Evolutionary conservation across 2,329 filamentous ascomycete genomes (phyloP).

Genomic region (Cucurbitaria berberidis): DNA sequence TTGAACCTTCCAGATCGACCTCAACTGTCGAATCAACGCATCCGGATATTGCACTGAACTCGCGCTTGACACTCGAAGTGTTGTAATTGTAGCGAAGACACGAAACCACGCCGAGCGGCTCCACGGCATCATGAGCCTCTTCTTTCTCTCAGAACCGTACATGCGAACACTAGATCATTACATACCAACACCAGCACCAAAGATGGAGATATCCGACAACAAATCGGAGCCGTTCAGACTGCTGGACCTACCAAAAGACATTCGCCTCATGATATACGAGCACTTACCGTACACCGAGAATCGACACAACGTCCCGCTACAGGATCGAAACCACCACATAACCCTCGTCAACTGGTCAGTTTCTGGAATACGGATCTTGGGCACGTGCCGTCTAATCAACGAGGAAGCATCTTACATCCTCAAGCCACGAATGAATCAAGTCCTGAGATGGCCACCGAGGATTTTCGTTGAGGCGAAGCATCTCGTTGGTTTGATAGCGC

Average conservation of each 20-base stretch:
- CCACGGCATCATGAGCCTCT: too few species aligned
- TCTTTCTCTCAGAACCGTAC: too few species aligned
- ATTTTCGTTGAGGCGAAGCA: neutral
- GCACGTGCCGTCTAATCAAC: constrained; percentile 1
- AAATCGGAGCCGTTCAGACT: constrained; percentile 5
- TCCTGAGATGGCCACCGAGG: neutral
- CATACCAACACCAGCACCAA: too few species aligned
- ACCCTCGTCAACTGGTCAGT: constrained; percentile 6
- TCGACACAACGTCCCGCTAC: neutral
- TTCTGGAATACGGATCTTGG: constrained; percentile 5
- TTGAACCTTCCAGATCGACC: too few species aligned
- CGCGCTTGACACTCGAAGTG: too few species aligned
- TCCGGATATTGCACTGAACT: too few species aligned
- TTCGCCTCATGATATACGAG: constrained; percentile 13
- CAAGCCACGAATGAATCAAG: neutral
- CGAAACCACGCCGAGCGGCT: too few species aligned
- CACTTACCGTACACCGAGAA: neutral
- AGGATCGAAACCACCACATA: neutral
- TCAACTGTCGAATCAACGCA: too few species aligned
- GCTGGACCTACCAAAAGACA: constrained; percentile 11
- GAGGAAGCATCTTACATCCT: constrained; percentile 7
- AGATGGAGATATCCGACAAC: too few species aligned
- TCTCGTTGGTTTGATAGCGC: neutral
- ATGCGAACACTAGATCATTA: too few species aligned
- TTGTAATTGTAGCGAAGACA: too few species aligned